phyloP scores from a whole-genome alignment of 73 alveolate species.

The Paramecium primaurelia region DNA sequence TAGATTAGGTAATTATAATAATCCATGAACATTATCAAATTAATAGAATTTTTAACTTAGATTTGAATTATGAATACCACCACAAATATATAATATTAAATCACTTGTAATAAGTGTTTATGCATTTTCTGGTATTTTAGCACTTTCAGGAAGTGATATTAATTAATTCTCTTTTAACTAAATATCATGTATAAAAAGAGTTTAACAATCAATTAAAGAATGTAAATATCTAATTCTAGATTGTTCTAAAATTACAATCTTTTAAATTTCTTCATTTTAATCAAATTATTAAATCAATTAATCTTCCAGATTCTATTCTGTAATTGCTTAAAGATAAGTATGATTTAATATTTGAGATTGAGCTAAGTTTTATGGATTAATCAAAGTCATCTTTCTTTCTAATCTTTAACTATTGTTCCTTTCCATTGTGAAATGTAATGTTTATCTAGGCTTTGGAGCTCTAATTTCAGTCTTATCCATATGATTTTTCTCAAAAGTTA shows the following conservation, averaged over 20 bases:
- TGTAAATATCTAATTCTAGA: conserved; percentile 4
- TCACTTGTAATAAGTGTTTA: background rate
- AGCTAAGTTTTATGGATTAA: background rate
- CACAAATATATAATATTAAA: conserved; percentile 24
- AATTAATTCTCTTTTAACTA: background rate
- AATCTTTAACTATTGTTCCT: background rate
- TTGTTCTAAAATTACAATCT: background rate
- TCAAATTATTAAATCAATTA: background rate
- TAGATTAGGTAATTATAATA: background rate
- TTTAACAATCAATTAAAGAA: background rate
- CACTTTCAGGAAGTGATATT: conserved; percentile 13
- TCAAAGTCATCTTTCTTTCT: background rate
- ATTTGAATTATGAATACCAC: background rate
- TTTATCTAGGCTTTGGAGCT: background rate
- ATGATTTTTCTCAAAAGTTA: background rate
- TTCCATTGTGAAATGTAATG: background rate
- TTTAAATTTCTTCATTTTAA: background rate
- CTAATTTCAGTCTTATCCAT: background rate
- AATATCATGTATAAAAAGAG: conserved; percentile 9
- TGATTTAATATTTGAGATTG: background rate
- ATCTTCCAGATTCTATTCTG: background rate
- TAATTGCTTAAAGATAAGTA: background rate
- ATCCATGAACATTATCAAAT: conserved; percentile 23
- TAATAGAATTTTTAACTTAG: background rate
- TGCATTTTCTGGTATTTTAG: background rate